Conservation (phyloP, 352 stramenopile species). For the Phytophthora syringae region DNA sequence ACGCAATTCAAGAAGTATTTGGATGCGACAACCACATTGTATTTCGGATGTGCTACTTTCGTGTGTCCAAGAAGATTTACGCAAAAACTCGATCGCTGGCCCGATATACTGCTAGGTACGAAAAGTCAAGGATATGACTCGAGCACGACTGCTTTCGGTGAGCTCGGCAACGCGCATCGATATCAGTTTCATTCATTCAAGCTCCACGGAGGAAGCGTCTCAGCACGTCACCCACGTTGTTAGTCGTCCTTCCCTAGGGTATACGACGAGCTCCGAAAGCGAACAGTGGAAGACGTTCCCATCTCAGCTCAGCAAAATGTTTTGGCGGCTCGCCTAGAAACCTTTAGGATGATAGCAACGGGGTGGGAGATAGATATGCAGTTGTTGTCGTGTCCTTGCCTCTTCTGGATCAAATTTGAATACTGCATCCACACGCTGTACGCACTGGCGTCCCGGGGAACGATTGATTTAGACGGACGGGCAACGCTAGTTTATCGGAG, state of each 20-base stretch:
- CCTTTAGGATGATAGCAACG: too few relatives aligned
- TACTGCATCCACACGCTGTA: too few relatives aligned
- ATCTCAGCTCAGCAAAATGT: background rate
- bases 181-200: background rate
- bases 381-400: too few relatives aligned
- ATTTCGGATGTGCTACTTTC: conserved; percentile 30
- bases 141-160: background rate
- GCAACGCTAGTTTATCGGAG: too few relatives aligned
- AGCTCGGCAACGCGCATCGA: background rate
- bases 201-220: background rate
- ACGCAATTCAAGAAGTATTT: conserved; percentile 14
- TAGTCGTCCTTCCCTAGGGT: background rate
- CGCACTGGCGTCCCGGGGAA: too few relatives aligned
- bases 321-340: too few relatives aligned
- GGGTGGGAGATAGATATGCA: too few relatives aligned
- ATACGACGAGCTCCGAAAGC: background rate
- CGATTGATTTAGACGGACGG: too few relatives aligned
- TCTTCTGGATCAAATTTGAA: too few relatives aligned
- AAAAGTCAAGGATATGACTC: background rate
- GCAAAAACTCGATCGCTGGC: conserved; percentile 10
- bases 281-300: background rate
- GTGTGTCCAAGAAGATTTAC: conserved; percentile 22
- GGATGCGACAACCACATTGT: background rate
- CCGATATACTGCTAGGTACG: background rate
- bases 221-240: background rate